Percentiles rank a stretch among this genome's conserved stretches.
These are phyloP conservation scores for Massariosphaeria phaeospora DNA, from an alignment of 495 filamentous ascomycete species.

Conservation along the genomic window DNA sequence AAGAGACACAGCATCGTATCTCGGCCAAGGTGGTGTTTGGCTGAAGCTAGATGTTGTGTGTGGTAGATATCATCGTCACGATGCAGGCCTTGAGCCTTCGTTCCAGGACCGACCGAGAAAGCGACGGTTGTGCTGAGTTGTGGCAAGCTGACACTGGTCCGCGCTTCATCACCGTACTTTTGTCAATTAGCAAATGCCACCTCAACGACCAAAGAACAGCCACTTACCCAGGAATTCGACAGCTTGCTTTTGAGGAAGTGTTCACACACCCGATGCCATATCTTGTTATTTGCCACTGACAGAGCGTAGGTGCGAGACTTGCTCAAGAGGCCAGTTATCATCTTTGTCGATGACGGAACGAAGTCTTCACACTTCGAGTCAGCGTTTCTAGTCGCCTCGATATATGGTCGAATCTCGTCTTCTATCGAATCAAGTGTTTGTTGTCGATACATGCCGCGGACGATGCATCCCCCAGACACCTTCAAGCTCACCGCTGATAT, in stretches of 20 bases:
- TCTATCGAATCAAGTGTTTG: constrained; percentile 18
- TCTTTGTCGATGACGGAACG: constrained; percentile 38
- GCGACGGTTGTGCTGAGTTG: constrained; percentile 34
- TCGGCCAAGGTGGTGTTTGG: background rate
- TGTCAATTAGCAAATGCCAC: background rate
- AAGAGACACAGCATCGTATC: constrained; percentile 12
- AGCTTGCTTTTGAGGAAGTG: constrained; percentile 34
- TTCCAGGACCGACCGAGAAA: constrained; percentile 32
- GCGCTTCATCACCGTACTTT: constrained; percentile 15
- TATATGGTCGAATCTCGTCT: constrained; percentile 13
- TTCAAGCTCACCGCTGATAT: constrained; percentile 5
- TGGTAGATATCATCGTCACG: constrained; percentile 17
- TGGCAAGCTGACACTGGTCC: constrained; percentile 33
- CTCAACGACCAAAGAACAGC: background rate
- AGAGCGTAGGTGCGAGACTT: constrained; percentile 34
- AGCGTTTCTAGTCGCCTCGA: constrained; percentile 13
- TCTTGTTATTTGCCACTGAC: constrained; percentile 30
- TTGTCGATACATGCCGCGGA: constrained; percentile 15
- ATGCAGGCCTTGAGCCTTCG: background rate
- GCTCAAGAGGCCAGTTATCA: constrained; percentile 35
- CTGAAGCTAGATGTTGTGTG: background rate
- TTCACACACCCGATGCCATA: constrained; percentile 34
- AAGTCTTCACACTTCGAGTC: constrained; percentile 23
- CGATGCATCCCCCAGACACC: constrained; percentile 7
- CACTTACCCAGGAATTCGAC: constrained; percentile 23